A percentile compares a stretch with the other conserved stretches of the same genome.
Conservation (phyloP, 106 monocot genomes). For the Dendrobium catenatum region DNA sequence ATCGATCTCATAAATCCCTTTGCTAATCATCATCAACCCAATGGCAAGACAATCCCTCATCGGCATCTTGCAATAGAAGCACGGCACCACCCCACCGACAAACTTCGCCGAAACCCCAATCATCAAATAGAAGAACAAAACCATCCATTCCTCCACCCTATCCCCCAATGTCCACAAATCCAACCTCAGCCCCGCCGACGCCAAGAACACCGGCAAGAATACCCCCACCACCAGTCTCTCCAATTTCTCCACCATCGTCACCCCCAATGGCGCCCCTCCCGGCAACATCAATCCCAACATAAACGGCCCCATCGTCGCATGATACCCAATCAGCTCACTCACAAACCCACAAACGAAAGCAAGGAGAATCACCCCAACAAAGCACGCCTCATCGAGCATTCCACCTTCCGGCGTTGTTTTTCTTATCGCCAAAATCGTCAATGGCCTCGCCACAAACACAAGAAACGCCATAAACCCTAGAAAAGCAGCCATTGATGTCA, state of each 20-base stretch:
- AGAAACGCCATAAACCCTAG: conserved; percentile 16
- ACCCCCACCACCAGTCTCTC: conserved; percentile 45
- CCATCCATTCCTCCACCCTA: background rate
- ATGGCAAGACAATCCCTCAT: conserved; percentile 28
- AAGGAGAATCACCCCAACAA: conserved; percentile 22
- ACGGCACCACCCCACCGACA: conserved; percentile 17
- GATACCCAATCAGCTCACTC: conserved; percentile 33
- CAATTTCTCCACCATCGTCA: conserved; percentile 45
- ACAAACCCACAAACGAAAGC: conserved; percentile 21
- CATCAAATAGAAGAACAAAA: conserved; percentile 17
- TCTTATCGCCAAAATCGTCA: conserved; percentile 21
- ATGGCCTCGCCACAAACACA: conserved; percentile 20
- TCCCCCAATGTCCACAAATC: conserved; percentile 6
- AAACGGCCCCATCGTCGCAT: conserved; percentile 33
- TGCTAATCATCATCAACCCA: conserved; percentile 33
- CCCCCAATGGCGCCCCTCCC: conserved; percentile 49
- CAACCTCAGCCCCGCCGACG: conserved; percentile 29
- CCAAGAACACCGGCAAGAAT: conserved; percentile 39
- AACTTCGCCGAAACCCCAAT: conserved; percentile 26
- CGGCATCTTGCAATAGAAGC: conserved; percentile 42
- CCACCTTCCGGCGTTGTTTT: conserved; percentile 21
- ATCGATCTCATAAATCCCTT: conserved; percentile 43
- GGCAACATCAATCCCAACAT: conserved; percentile 46
- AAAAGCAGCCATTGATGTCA: conserved; percentile 2
- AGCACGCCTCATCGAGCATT: conserved; percentile 21